phyloP scores from a whole-genome alignment of 371 early-diverging fungal species.

The Mucor saturninus region DNA sequence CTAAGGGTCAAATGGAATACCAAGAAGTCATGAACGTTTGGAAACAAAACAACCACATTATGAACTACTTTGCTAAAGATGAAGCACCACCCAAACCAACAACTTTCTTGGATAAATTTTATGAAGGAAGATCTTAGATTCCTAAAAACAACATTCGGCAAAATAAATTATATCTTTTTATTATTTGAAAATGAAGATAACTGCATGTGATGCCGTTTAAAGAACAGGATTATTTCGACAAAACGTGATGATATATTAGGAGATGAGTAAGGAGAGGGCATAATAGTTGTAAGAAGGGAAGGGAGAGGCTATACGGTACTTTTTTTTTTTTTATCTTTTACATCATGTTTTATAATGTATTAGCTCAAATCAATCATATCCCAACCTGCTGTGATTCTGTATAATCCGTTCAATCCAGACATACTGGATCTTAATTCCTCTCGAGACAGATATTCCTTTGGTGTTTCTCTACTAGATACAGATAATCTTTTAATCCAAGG shows the following conservation, averaged over 20 bases:
- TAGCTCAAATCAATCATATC: slow-evolving; percentile 38
- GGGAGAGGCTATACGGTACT: slow-evolving; percentile 1
- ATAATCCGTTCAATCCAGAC: slow-evolving; percentile 31
- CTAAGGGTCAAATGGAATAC: slow-evolving; percentile 88
- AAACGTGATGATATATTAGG: no score
- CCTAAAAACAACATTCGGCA: background rate
- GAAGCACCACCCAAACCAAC: slow-evolving; percentile 75
- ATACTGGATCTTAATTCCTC: slow-evolving; percentile 32
- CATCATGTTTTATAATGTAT: background rate
- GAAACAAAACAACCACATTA: slow-evolving; percentile 93
- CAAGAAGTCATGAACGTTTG: slow-evolving; percentile 95
- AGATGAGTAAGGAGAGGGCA: background rate
- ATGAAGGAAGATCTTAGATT: slow-evolving; percentile 68
- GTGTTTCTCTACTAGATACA: slow-evolving; percentile 29
- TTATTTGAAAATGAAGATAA: background rate
- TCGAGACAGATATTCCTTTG: slow-evolving; percentile 25
- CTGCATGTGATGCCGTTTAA: no score
- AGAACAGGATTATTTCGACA: no score
- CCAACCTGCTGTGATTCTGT: slow-evolving; percentile 45
- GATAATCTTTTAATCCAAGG: slow-evolving; percentile 43
- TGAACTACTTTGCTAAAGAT: slow-evolving; percentile 87
- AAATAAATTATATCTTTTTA: background rate
- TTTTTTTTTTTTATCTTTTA: background rate
- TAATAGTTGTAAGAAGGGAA: background rate
- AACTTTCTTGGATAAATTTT: slow-evolving; percentile 86